Percentiles rank a stretch among this genome's conserved stretches.
Conservation (phyloP, 169 alveolate genomes). For the Theileria annulata region DNA sequence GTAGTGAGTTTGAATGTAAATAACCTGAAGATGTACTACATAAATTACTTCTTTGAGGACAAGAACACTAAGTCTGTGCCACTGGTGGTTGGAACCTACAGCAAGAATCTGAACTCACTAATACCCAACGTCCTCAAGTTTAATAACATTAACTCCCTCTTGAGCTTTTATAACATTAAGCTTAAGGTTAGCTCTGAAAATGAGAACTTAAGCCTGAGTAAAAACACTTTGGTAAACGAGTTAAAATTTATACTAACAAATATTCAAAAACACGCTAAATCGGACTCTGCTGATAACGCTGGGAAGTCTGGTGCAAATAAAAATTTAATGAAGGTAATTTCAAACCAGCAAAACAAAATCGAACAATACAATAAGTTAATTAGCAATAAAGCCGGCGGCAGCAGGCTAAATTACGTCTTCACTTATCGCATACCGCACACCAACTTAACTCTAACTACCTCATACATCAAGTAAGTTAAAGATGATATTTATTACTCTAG, state of each 20-base stretch:
- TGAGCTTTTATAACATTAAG: neutral
- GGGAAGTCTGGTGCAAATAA: conserved; percentile 1
- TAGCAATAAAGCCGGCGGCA: neutral
- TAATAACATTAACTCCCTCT: neutral
- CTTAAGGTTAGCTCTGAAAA: neutral
- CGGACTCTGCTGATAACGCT: conserved; percentile 23
- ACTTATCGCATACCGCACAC: conserved; percentile 77
- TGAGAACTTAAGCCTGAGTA: neutral
- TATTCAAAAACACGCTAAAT: conserved; percentile 35
- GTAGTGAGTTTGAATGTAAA: conserved; percentile 8
- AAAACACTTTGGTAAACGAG: conserved; percentile 32
- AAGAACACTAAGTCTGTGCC: conserved; percentile 12
- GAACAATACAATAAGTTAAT: conserved; percentile 41
- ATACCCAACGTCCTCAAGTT: conserved; percentile 19
- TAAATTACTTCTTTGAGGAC: conserved; percentile 32
- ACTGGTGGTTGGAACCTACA: conserved; percentile 5
- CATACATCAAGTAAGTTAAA: conserved; percentile 29
- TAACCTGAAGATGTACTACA: conserved; percentile 22
- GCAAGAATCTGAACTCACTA: neutral
- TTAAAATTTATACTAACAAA: conserved; percentile 18
- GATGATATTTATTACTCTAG: conserved; percentile 18
- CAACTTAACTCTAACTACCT: conserved; percentile 62
- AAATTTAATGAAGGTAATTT: conserved; percentile 57
- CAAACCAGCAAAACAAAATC: conserved; percentile 74
- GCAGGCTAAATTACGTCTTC: conserved; percentile 58